These are phyloP conservation scores for Auriscalpium vulgare DNA, from an alignment of 768 basidiomycete species.

Conservation along the genomic window DNA sequence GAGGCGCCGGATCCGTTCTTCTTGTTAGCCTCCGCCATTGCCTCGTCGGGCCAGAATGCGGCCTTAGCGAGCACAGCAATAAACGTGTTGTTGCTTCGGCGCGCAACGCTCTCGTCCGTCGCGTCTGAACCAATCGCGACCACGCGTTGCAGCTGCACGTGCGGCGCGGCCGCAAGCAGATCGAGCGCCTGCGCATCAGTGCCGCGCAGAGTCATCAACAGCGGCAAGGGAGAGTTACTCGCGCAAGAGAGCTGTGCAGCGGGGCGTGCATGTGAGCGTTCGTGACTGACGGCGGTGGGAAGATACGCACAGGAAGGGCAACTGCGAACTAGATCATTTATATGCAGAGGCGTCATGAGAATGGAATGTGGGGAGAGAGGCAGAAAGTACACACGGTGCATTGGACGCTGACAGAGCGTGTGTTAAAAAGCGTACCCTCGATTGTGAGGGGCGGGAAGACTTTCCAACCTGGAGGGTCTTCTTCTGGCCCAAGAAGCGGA, in stretches of 20 bases:
- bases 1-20: neutral
- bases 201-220: slow-evolving; percentile 38
- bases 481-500: slow-evolving; percentile 30
- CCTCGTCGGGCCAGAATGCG: slow-evolving; percentile 35
- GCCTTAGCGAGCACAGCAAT: slow-evolving; percentile 32
- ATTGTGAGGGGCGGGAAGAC: slow-evolving; percentile 24
- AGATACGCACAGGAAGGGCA: slow-evolving; percentile 35
- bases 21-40: neutral
- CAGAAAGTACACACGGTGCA: slow-evolving; percentile 22
- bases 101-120: slow-evolving; percentile 14
- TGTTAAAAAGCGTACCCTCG: slow-evolving; percentile 28
- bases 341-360: neutral
- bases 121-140: slow-evolving; percentile 33
- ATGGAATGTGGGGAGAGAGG: slow-evolving; percentile 17
- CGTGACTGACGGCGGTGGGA: neutral
- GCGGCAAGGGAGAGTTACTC: slow-evolving; percentile 41
- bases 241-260: slow-evolving; percentile 37
- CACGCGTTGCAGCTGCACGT: slow-evolving; percentile 36
- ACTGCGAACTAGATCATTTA: slow-evolving; percentile 32
- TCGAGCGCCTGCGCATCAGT: slow-evolving; percentile 42
- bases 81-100: slow-evolving; percentile 42
- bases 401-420: slow-evolving; percentile 22
- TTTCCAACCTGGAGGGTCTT: slow-evolving; percentile 34
- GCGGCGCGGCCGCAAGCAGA: slow-evolving; percentile 34
- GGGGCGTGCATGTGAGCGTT: neutral